These are phyloP conservation scores for Cladosporium sp. DNA, from an alignment of 2,329 filamentous ascomycete genomes.

Conservation along the genomic window DNA sequence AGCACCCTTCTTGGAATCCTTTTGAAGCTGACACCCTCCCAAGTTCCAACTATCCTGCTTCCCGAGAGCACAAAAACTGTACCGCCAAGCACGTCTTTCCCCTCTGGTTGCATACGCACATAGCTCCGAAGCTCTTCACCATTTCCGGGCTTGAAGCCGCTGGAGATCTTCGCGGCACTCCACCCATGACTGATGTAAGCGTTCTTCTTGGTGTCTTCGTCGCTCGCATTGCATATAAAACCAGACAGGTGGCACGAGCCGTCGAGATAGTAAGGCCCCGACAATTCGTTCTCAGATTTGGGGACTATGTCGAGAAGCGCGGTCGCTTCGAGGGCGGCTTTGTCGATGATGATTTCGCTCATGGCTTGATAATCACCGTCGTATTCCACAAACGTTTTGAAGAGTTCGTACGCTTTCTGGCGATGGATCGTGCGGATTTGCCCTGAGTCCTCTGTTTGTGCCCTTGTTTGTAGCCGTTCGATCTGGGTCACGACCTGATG, in stretches of 20 bases:
- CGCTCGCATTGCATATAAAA: slow-evolving; percentile 36
- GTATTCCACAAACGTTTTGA: slow-evolving; percentile 27
- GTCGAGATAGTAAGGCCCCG: slow-evolving; percentile 36
- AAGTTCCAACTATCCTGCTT: slow-evolving; percentile 29
- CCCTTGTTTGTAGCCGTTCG: slow-evolving; percentile 15
- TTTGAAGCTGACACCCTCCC: slow-evolving; percentile 35
- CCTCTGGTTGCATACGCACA: slow-evolving; percentile 30
- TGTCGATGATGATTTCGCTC: slow-evolving; percentile 25
- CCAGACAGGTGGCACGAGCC: slow-evolving; percentile 33
- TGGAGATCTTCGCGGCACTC: slow-evolving; percentile 26
- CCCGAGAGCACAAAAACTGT: slow-evolving; percentile 30
- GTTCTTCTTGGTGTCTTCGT: slow-evolving; percentile 26
- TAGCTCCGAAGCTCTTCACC: slow-evolving; percentile 24
- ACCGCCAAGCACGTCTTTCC: slow-evolving; percentile 24
- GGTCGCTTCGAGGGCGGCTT: slow-evolving; percentile 22
- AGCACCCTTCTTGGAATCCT: slow-evolving; percentile 60
- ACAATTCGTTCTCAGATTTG: slow-evolving; percentile 24
- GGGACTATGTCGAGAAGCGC: slow-evolving; percentile 29
- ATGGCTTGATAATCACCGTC: slow-evolving; percentile 24
- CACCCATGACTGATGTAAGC: slow-evolving; percentile 37
- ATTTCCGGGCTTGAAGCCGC: slow-evolving; percentile 18
- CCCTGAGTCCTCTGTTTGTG: slow-evolving; percentile 16
- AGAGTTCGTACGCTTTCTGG: slow-evolving; percentile 20
- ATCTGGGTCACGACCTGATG: slow-evolving; percentile 20
- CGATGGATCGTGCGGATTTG: slow-evolving; percentile 19